phyloP scores from a whole-genome alignment of 2,329 filamentous ascomycete genomes.

The Arthrobotrys megalospora region DNA sequence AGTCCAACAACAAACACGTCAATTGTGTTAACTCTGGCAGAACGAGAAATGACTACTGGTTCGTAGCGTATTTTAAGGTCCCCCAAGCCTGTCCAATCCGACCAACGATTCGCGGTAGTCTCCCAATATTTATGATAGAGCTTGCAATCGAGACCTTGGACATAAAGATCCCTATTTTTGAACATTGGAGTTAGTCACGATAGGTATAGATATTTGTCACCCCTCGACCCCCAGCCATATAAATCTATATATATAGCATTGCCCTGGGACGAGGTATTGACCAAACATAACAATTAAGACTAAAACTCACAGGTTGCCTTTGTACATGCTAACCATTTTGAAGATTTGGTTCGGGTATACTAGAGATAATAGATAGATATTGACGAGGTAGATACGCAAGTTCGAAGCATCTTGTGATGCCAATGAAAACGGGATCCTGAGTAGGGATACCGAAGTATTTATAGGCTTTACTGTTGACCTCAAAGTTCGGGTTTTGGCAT shows the following conservation, averaged over 20 bases:
- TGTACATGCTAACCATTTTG: slow-evolving; percentile 13
- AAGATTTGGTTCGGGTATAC: not conserved
- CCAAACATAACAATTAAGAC: not conserved
- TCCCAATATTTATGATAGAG: slow-evolving; percentile 4
- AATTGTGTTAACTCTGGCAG: slow-evolving; percentile 1
- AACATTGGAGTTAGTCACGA: not conserved
- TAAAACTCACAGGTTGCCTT: slow-evolving; percentile 10
- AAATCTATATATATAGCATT: not conserved
- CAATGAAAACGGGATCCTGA: not conserved
- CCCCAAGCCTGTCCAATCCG: not conserved
- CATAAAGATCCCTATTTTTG: slow-evolving; percentile 15
- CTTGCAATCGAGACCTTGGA: slow-evolving; percentile 18
- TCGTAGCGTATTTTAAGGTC: slow-evolving; percentile 20
- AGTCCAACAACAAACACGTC: slow-evolving; percentile 26
- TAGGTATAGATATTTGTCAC: not conserved
- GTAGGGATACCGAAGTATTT: not conserved
- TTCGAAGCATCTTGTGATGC: not conserved
- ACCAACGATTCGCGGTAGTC: slow-evolving; percentile 9
- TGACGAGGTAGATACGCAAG: no score
- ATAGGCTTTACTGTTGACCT: not conserved
- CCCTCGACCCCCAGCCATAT: not conserved
- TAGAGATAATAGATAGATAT: not conserved
- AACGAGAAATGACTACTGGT: slow-evolving; percentile 23
- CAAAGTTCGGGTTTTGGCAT: not conserved
- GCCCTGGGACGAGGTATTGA: not conserved